Evolutionary conservation across 805 yeast species (phyloP).

Genomic region (Kockiozyma suomiensis): DNA sequence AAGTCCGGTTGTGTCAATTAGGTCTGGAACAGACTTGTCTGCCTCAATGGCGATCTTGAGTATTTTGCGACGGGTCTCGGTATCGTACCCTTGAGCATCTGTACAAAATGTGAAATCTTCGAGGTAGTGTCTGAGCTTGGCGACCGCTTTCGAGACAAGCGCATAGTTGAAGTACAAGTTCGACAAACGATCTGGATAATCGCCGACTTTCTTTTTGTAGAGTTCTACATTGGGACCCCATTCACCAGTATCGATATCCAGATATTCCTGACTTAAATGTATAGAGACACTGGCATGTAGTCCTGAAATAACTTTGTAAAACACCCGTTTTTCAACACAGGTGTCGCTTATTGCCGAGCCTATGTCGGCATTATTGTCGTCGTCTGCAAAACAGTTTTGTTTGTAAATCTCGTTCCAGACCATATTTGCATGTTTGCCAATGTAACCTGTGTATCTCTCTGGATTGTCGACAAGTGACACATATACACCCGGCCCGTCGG

Average conservation of each 20-base stretch:
- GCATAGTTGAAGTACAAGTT: conserved; percentile 93
- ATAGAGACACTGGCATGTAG: conserved; percentile 95
- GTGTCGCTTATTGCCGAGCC: conserved; percentile 47
- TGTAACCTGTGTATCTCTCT: conserved; percentile 94
- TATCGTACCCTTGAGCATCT: conserved; percentile 44
- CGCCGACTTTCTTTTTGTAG: conserved; percentile 88
- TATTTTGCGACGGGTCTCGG: conserved; percentile 50
- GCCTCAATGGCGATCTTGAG: conserved; percentile 46
- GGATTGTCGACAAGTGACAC: conserved; percentile 88
- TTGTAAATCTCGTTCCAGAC: conserved; percentile 92
- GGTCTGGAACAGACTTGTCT: conserved; percentile 37
- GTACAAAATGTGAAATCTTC: conserved; percentile 55
- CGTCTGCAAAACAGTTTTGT: conserved; percentile 77
- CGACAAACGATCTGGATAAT: conserved; percentile 82
- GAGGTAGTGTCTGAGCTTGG: conserved; percentile 61
- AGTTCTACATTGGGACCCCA: conserved; percentile 83
- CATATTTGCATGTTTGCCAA: conserved; percentile 87
- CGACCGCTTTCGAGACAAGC: conserved; percentile 75
- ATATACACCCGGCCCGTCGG: conserved; percentile 55
- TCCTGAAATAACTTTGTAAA: conserved; percentile 85
- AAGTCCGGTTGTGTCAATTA: conserved; percentile 51
- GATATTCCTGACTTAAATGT: conserved; percentile 82
- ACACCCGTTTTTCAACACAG: conserved; percentile 85
- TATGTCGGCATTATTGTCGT: conserved; percentile 14
- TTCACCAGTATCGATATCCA: conserved; percentile 67